Conservation (phyloP, 352 stramenopile genomes). For the Phytophthora agathidicida region DNA sequence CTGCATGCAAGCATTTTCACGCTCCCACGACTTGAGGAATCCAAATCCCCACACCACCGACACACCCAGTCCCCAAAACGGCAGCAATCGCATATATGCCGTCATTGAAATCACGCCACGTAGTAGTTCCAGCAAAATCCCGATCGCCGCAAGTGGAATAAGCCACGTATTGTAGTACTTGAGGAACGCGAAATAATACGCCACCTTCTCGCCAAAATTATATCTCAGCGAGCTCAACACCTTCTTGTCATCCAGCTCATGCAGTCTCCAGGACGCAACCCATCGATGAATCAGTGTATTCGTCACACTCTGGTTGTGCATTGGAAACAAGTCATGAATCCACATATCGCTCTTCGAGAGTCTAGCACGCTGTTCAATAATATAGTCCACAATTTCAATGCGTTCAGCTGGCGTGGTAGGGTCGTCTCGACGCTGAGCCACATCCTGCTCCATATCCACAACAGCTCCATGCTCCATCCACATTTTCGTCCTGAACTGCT, state of each 20-base stretch:
- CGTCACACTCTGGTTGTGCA: constrained; percentile 77
- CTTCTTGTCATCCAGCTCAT: constrained; percentile 65
- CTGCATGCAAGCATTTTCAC: constrained; percentile 79
- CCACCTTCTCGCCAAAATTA: constrained; percentile 88
- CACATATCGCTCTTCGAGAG: constrained; percentile 61
- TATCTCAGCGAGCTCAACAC: constrained; percentile 68
- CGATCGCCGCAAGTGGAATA: constrained; percentile 72
- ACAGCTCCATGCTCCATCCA: constrained; percentile 85
- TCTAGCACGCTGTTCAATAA: constrained; percentile 79
- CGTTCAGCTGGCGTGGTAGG: constrained; percentile 77
- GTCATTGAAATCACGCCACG: constrained; percentile 59
- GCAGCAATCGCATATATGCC: constrained; percentile 80
- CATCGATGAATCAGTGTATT: constrained; percentile 73
- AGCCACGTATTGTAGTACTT: constrained; percentile 85
- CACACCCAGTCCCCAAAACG: constrained; percentile 84
- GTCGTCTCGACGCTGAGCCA: constrained; percentile 58
- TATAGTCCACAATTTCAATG: constrained; percentile 86
- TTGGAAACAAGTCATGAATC: constrained; percentile 86
- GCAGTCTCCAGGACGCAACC: constrained; percentile 65
- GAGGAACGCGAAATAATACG: constrained; percentile 89
- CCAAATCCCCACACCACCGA: constrained; percentile 83
- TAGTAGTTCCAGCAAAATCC: constrained; percentile 62
- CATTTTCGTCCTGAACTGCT: constrained; percentile 68
- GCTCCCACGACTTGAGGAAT: constrained; percentile 87
- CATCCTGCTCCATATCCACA: constrained; percentile 77